Base-by-base conservation (phyloP, 2,329 filamentous ascomycete genomes). In the Mollisiaceae sp. region DNA sequence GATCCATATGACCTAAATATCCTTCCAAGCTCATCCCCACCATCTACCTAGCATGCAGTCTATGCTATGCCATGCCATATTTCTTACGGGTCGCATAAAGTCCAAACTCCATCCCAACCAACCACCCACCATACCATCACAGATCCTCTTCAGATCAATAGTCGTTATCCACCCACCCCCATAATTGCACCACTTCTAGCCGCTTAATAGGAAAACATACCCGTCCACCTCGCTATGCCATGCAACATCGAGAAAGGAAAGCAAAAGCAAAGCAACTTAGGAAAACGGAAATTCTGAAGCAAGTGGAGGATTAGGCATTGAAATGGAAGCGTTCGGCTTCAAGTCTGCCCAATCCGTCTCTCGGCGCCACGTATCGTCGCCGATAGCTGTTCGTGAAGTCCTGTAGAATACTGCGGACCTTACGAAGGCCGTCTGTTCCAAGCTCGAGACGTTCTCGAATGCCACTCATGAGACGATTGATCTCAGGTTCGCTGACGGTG, bases 361-460 rank as follows among this genome's bases (percentile, higher is more conserved):
- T 83, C 8, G 95, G 95, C n/a, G 95, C 94, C 56, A 99, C 92
- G 75, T 99, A 97, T 68, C 96, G 86, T 75, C 96, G 86, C 59
- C 96, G 88, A 78, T 99, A 99, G 36, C 89, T 92, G 77, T 94
- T 97, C 27, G 95, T 98, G 77, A 99, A 99, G 79, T 99, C 96
- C 80, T 98, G 95, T 64, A 99, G 84, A 39, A 97, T 83, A 32
- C 87, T 89, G 43, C 94, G 86, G 62, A 97, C 93, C 79, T 93
- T 93, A 65, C 93, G 85, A 50, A 92, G 77, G 27, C 82, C 83
- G 24, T 85, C 81, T 1, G 77, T 78, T 45, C 88, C 87, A 67
- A 91, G 87, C 35, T 86, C 86, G 58, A 97, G 86, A 74, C 88
- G 90, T 77, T 95, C 91, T 73, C 87, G 88, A 72, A 98, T 94